Conservation (phyloP, 352 stramenopile species). For the Blastocystis sp. region DNA sequence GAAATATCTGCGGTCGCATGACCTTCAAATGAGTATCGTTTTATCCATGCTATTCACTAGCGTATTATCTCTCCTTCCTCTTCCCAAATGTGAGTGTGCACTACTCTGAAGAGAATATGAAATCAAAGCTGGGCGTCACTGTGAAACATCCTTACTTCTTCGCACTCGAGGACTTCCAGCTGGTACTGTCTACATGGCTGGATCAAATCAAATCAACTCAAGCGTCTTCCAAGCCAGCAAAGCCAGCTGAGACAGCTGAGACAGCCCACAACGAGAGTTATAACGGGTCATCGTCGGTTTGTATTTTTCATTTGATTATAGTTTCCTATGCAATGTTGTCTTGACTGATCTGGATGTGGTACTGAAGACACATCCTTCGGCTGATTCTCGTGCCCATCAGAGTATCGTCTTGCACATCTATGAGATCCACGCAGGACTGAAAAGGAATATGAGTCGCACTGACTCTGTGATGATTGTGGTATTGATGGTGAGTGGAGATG, state of each 20-base stretch:
- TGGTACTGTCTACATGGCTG: background rate
- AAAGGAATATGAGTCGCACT: background rate
- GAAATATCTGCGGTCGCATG: background rate
- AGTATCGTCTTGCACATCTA: background rate
- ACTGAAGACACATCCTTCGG: background rate
- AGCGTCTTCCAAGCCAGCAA: background rate
- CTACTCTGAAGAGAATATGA: background rate
- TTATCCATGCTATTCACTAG: background rate
- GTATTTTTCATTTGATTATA: background rate
- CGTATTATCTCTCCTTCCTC: background rate
- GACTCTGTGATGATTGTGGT: background rate
- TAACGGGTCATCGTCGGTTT: background rate
- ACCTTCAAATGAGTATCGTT: background rate
- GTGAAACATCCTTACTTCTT: background rate
- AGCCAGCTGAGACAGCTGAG: no score
- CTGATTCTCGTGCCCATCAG: background rate
- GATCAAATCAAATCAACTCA: background rate
- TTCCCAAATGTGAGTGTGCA: background rate
- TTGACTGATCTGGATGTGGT: background rate
- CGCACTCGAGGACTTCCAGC: background rate
- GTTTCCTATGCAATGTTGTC: background rate
- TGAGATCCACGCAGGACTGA: background rate
- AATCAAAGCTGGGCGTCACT: background rate
- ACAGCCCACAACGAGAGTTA: background rate
- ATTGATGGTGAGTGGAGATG: background rate